Conservation (phyloP, 2,329 filamentous ascomycete genomes). For the Atkinsonella texensis region DNA sequence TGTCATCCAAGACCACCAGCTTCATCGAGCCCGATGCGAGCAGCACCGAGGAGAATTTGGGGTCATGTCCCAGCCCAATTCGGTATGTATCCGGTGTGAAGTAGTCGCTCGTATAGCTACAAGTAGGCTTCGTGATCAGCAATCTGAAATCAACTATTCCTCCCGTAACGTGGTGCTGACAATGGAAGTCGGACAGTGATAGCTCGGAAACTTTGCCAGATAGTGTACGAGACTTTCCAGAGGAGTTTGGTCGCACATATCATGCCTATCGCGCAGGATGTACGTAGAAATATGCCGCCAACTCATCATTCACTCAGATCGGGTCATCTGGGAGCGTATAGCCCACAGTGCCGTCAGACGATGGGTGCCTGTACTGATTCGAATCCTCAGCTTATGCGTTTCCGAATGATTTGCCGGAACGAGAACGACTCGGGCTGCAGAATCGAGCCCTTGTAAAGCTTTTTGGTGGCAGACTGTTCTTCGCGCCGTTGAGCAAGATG, state of each 20-base stretch:
- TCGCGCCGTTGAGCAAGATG: conserved; percentile 27
- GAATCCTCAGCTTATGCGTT: conserved; percentile 28
- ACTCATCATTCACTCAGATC: neutral
- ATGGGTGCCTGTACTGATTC: conserved; percentile 5
- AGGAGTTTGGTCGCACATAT: conserved; percentile 34
- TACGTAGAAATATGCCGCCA: conserved; percentile 17
- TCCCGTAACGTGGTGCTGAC: neutral
- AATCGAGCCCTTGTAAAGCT: conserved; percentile 24
- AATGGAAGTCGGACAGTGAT: conserved; percentile 5
- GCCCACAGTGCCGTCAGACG: no score
- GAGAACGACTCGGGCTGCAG: conserved; percentile 29
- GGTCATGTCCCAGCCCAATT: neutral
- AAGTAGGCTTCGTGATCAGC: neutral
- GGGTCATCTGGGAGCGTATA: neutral
- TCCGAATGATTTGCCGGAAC: conserved; percentile 31
- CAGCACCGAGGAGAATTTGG: neutral
- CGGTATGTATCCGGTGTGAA: neutral
- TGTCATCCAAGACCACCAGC: conserved; percentile 15
- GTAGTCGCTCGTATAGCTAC: neutral
- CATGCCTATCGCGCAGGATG: conserved; percentile 35
- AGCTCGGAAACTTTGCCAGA: conserved; percentile 27
- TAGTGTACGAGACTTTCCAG: conserved; percentile 28
- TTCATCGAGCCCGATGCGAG: conserved; percentile 22
- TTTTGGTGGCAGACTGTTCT: conserved; percentile 28
- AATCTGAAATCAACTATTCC: neutral